Base-by-base conservation (phyloP, 257 asterid genomes). In the Cordia subcordata region DNA sequence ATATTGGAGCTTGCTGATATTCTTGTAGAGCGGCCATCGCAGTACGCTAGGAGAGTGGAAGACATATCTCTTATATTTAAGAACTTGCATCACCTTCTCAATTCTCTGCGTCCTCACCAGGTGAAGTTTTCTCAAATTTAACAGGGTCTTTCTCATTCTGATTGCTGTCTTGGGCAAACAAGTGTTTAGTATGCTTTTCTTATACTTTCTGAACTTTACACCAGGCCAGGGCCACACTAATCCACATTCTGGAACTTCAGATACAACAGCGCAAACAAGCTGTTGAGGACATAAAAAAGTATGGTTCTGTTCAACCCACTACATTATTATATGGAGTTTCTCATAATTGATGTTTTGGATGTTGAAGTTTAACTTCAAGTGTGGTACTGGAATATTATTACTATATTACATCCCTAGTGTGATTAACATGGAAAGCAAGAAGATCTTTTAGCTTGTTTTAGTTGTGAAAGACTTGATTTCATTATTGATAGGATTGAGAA, bases 71-170 rank as follows among this genome's bases (percentile, higher is more conserved):
- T 89, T 51, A 81, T 93, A 70, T 86, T 85, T 77, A 89, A 93
- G 81, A 93, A 93, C 66, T 65, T 93, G 73, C 91, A 89, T 71
- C 97, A 89, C 80, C 94, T 93, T 70, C 95, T 93, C 67, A 93
- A 93, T 72, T 85, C 97, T 49, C 64, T 86, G 55, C 96, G 99
- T 9, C 99, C 97, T 13, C 97, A 93, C 79, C 99, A 89, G 96
- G 99, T 88, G 52, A 70, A 51, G n/a, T 55, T 61, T 56, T 44
- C 17, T 58, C 40, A 13, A 40, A 23, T 39, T 45, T 16, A 15
- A 52, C 57, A 37, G 14, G n/a, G 14, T 58, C 14, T 61, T 14
- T 27, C 27, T 49, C 16, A 46, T 21, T 46, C 19, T 53, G 49
- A 44, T 53, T 23, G 32, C 10, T 33, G 11, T 35, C 3, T 50